Conservation (phyloP, 306 rosid species). For the Nissolia schottii region DNA sequence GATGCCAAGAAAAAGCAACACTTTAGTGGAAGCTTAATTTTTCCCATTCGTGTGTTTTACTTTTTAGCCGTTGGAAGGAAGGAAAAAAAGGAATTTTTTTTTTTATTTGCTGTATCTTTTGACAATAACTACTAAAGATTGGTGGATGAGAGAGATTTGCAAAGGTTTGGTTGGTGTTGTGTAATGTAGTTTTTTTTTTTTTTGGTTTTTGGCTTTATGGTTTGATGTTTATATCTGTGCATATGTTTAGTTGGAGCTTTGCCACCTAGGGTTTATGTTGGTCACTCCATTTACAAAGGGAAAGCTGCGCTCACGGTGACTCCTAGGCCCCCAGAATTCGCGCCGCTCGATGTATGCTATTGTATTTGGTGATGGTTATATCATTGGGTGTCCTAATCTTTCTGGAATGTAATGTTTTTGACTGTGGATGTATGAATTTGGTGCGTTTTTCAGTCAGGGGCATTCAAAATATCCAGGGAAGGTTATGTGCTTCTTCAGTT, state of each 20-base stretch:
- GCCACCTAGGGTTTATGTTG: constrained; percentile 77
- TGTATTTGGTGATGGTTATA: background rate
- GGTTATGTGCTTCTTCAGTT: constrained; percentile 90
- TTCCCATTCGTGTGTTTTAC: background rate
- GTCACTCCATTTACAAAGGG: constrained; percentile 94
- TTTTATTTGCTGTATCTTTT: background rate
- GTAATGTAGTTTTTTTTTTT: background rate
- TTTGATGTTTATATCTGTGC: constrained; percentile 21
- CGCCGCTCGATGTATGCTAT: constrained; percentile 60
- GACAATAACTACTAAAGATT: background rate
- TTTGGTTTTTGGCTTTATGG: constrained; percentile 1
- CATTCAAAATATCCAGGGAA: constrained; percentile 78
- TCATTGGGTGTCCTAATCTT: background rate
- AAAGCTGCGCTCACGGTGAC: constrained; percentile 85
- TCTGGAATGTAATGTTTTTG: background rate
- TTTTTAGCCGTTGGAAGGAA: background rate
- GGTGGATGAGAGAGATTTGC: background rate
- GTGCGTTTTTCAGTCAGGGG: constrained; percentile 64
- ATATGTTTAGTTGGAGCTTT: constrained; percentile 44
- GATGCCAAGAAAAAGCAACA: background rate
- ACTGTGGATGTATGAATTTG: constrained; percentile 14
- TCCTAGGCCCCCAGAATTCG: constrained; percentile 82
- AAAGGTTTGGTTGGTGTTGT: constrained; percentile 12
- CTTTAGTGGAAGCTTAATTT: background rate
- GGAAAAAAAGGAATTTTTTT: background rate